phyloP scores from a whole-genome alignment of 805 yeast species.

The Ogataea trehaloabstinens region DNA sequence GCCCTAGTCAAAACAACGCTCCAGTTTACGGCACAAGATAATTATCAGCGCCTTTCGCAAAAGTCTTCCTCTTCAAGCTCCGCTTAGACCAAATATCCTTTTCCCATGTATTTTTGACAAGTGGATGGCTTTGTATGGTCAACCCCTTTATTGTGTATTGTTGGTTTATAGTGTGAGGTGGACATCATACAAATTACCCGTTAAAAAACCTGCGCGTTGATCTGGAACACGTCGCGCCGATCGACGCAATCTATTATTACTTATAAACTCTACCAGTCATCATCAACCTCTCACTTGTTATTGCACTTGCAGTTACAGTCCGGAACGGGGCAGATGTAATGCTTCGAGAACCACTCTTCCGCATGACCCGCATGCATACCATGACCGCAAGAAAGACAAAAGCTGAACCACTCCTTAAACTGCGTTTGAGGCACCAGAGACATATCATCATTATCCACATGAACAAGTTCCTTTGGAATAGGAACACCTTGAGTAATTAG shows the following conservation, averaged over 20 bases:
- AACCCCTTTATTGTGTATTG: too few relatives aligned
- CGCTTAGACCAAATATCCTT: too few relatives aligned
- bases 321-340: slow-evolving; percentile 89
- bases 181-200: not conserved
- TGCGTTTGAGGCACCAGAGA: slow-evolving; percentile 34
- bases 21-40: not conserved
- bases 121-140: too few relatives aligned
- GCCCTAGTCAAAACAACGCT: not conserved
- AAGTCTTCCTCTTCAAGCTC: too few relatives aligned
- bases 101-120: too few relatives aligned
- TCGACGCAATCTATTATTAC: too few relatives aligned
- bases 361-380: slow-evolving; percentile 96
- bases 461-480: slow-evolving; percentile 41
- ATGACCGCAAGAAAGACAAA: slow-evolving; percentile 87
- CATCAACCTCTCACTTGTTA: slow-evolving; percentile 35
- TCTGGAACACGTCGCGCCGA: not conserved
- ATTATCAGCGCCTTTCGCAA: too few relatives aligned
- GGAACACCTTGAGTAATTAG: slow-evolving; percentile 73
- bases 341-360: slow-evolving; percentile 90
- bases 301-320: slow-evolving; percentile 86
- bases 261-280: too few relatives aligned
- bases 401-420: slow-evolving; percentile 84
- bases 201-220: slow-evolving; percentile 1
- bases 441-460: slow-evolving; percentile 23
- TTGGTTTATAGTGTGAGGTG: too few relatives aligned